These are phyloP conservation scores for Smittium culicis DNA, from an alignment of 371 early-diverging fungal species.

Conservation along the genomic window DNA sequence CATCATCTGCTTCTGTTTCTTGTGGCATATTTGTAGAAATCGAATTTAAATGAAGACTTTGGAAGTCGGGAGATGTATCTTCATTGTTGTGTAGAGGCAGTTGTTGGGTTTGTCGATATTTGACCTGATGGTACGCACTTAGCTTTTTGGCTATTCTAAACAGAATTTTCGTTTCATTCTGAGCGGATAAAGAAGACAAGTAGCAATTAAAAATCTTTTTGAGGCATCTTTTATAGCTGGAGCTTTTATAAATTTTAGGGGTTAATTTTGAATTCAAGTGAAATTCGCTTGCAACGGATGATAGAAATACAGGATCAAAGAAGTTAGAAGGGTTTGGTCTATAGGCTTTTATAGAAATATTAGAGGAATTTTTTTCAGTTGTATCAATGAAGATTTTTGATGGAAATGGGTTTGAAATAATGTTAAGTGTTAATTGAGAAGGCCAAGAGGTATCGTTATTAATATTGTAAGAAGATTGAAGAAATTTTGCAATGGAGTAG, in stretches of 20 bases:
- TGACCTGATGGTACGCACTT: background rate
- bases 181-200: background rate
- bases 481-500: background rate
- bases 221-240: background rate
- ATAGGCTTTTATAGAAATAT: background rate
- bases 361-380: background rate
- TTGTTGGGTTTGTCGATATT: background rate
- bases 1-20: too few species aligned
- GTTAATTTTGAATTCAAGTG: background rate
- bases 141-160: background rate
- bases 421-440: background rate
- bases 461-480: background rate
- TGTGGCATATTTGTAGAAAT: background rate
- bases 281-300: background rate
- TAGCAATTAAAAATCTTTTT: background rate
- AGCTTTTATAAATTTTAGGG: background rate
- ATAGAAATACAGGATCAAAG: background rate
- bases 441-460: background rate
- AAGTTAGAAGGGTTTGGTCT: background rate
- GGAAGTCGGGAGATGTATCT: background rate
- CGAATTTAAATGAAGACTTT: background rate
- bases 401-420: background rate
- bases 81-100: background rate
- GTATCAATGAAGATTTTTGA: background rate
- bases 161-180: background rate